Conservation (phyloP, 2,329 filamentous ascomycete species). For the Colletotrichum sp. region DNA sequence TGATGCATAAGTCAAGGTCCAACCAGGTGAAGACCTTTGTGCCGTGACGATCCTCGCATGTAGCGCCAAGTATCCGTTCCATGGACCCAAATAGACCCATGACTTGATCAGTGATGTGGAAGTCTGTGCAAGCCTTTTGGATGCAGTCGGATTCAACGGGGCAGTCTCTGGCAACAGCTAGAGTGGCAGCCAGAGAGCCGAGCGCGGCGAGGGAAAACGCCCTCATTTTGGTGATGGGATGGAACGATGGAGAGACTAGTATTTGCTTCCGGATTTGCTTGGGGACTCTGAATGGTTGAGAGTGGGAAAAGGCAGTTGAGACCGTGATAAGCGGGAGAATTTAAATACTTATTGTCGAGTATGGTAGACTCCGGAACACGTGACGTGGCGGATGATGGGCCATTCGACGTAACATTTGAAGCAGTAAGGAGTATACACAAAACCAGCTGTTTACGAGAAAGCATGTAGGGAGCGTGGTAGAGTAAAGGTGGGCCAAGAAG, state of each 20-base stretch:
- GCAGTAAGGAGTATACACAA: rapidly evolving
- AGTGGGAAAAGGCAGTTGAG: background rate
- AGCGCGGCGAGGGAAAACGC: background rate
- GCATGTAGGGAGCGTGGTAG: rapidly evolving
- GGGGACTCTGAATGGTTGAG: rapidly evolving
- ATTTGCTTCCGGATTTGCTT: rapidly evolving
- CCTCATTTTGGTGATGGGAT: background rate
- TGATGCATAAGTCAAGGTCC: background rate
- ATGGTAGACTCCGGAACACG: no score
- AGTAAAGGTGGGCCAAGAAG: rapidly evolving
- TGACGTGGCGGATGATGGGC: background rate
- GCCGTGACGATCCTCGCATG: background rate
- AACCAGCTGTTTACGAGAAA: rapidly evolving
- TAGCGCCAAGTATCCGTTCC: background rate
- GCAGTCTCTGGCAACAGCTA: background rate
- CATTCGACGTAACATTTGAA: background rate
- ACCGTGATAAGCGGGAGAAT: background rate
- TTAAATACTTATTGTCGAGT: no score
- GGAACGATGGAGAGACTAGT: background rate
- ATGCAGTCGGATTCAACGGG: background rate
- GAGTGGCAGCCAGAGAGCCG: background rate
- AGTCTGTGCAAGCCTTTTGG: background rate
- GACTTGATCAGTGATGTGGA: background rate
- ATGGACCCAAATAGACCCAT: background rate
- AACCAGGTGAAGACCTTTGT: background rate